phyloP scores from a whole-genome alignment of 2,329 filamentous ascomycete genomes.

The Amesomyces nigricolor region DNA sequence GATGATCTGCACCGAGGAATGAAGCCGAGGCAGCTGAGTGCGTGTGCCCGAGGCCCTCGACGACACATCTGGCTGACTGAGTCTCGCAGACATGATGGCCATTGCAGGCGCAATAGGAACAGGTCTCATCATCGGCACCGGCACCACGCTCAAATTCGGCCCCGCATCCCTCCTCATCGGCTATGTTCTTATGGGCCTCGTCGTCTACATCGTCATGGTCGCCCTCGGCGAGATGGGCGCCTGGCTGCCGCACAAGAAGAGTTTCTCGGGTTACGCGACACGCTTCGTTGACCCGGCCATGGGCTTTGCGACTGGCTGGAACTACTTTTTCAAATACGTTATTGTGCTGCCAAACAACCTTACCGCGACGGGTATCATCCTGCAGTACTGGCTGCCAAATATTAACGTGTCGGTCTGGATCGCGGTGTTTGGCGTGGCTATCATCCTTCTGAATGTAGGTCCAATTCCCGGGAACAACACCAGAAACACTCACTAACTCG shows the following conservation, averaged over 20 bases:
- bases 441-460: slow-evolving; percentile 34
- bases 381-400: slow-evolving; percentile 36
- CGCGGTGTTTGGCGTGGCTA: slow-evolving; percentile 31
- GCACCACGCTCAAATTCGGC: slow-evolving; percentile 45
- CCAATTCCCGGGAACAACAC: not conserved
- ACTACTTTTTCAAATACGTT: slow-evolving; percentile 43
- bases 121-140: slow-evolving; percentile 47
- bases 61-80: not conserved
- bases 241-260: slow-evolving; percentile 56
- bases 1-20: slow-evolving; percentile 31
- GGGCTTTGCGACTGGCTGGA: slow-evolving; percentile 41
- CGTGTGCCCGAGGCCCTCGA: not conserved
- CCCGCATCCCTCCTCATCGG: slow-evolving; percentile 36
- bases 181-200: slow-evolving; percentile 39
- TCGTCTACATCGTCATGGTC: slow-evolving; percentile 59
- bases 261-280: slow-evolving; percentile 59
- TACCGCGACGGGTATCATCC: slow-evolving; percentile 35
- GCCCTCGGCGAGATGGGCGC: slow-evolving; percentile 65
- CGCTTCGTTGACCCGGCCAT: slow-evolving; percentile 53
- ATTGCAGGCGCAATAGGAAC: slow-evolving; percentile 36
- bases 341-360: slow-evolving; percentile 36
- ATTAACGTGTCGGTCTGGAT: slow-evolving; percentile 38
- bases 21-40: slow-evolving; percentile 30
- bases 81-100: slow-evolving; percentile 32
- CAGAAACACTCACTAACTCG: not conserved